Base-by-base conservation (phyloP, 2,329 filamentous ascomycete species). In the Penicillium verrucosum region DNA sequence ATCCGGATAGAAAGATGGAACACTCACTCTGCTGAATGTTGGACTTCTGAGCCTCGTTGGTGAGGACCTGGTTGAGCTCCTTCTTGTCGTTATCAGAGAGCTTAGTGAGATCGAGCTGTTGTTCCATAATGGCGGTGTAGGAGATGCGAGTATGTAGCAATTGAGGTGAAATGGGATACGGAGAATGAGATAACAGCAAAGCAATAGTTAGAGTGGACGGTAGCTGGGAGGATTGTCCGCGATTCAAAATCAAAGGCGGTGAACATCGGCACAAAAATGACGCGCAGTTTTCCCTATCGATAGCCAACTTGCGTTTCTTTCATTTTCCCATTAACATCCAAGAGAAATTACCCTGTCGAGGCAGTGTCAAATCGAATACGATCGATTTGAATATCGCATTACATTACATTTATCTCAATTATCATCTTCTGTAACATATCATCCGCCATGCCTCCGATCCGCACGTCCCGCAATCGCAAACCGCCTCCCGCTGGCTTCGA, bases 11-110 rank as follows among this genome's bases (percentile, higher is more conserved):
- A 32, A 32, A 48, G 48, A 38, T 40, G 38, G 29, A 36, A 34
- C 29, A 71, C 74, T 61, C 68, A 82, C 81, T 77, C 63, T 79
- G 75, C 64, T 82, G 80, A 58, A 83, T 79, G 51, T 70, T 74
- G 27, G 89, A 85, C 74, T 94, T 94, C 77, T 97, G 90, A 63
- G 84, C 83, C 80, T 97, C 92, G 71, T 89, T 91, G 66, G 85
- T 79, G 57, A 97, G 82, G 76, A 96, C 93, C 71, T 91, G 86
- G 70, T 91, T 89, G 42, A 99, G 83, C 77, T 97, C 92, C 63
- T 85, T 81, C 82, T 92, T 94, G 77, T 97, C 92, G 70, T 84
- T 83, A 59, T 90, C 87, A 68, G 84, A 89, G 72, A 97, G 87
- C 76, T 86, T 86, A 68, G 85, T 83, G 64, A 93, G 78, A 70